Evolutionary conservation across 148 eudicot genomes (phyloP), one percentile per base, ranked within the genome.

Genomic region (Rhododendron vialii): DNA sequence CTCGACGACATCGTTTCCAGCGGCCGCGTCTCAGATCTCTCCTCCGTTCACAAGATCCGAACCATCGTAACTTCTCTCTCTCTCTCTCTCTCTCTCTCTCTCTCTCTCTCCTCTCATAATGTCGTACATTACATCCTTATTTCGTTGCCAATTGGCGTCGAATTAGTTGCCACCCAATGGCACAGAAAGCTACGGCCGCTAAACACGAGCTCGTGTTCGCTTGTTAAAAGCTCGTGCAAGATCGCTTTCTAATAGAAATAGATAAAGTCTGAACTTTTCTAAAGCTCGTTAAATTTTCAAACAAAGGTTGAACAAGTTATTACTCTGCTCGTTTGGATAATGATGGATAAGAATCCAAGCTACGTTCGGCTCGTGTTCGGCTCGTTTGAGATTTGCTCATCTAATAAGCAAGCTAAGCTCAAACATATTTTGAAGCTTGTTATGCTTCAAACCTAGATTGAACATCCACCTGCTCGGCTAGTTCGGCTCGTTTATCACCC

Each of bases 1-100:
- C 92, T 96, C 83, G 90, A 93, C 91, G 90, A 90, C 86, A 95
- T 96, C 90, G 91, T 96, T 86, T 93, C 93, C 20, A 33, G 76
- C 63, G 92, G 91, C 57, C 87, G 93, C 20, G 95, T 92, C 88
- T 55, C 92, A 85, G 93, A 94, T 95, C 85, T 93, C 87, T 87
- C 93, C 8, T 88, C 95, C 55, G 98, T 94, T 81, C 89, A 88
- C 92, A 93, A 90, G 89, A 94, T 95, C 93, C 96, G 96, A 24
- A 84, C 93, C 83, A 94, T 96, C 84, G 99, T 96, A 92, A 24
- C 36, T 36, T 77, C 63, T 78, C 69, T 55, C 48, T 45, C 84
- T 82, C 48, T 76, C 22, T 18, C 61, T 55, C 20, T 55, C 43
- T 77, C 63, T n/a, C n/a, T 81, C 69, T 65, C 48, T 45, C 84